Conservation (phyloP, 805 yeast species). For the Metschnikowia continentalis region DNA sequence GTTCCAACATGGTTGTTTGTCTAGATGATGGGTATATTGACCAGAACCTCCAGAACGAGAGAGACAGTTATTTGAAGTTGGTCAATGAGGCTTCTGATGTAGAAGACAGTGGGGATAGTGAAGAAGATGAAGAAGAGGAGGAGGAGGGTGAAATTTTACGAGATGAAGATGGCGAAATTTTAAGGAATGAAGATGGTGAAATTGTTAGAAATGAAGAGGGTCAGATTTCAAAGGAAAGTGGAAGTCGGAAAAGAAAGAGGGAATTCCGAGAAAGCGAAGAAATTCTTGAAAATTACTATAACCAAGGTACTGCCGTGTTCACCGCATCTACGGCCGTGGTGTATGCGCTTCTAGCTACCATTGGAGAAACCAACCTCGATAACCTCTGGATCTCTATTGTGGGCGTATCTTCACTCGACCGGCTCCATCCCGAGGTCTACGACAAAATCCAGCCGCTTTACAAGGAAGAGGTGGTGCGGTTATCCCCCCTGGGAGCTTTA, state of each 20-base stretch:
- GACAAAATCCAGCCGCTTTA: constrained; percentile 66
- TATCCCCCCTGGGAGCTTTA: constrained; percentile 40
- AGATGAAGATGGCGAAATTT: background rate
- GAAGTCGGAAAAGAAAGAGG: constrained; percentile 29
- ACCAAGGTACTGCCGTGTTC: constrained; percentile 73
- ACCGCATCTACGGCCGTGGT: constrained; percentile 75
- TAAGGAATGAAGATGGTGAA: constrained; percentile 25
- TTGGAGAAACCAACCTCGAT: constrained; percentile 75
- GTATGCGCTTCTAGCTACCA: constrained; percentile 71
- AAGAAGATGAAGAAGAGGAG: constrained; percentile 15
- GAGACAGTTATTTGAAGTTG: constrained; percentile 56
- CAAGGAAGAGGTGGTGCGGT: constrained; percentile 77
- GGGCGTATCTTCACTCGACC: constrained; percentile 80
- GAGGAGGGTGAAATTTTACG: background rate
- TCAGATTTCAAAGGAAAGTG: constrained; percentile 1
- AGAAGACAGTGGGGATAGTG: background rate
- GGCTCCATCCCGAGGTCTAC: constrained; percentile 70
- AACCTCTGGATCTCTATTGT: constrained; percentile 82
- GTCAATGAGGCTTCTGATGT: constrained; percentile 30
- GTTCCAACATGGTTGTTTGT: constrained; percentile 71
- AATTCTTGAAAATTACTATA: constrained; percentile 68
- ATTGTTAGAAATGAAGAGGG: constrained; percentile 31
- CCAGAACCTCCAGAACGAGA: constrained; percentile 51
- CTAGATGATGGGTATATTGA: constrained; percentile 83
- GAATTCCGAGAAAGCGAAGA: constrained; percentile 47